Evolutionary conservation across 495 filamentous ascomycete genomes (phyloP), one percentile per base, ranked within the genome.

Genomic region (Xylaria bambusicola): DNA sequence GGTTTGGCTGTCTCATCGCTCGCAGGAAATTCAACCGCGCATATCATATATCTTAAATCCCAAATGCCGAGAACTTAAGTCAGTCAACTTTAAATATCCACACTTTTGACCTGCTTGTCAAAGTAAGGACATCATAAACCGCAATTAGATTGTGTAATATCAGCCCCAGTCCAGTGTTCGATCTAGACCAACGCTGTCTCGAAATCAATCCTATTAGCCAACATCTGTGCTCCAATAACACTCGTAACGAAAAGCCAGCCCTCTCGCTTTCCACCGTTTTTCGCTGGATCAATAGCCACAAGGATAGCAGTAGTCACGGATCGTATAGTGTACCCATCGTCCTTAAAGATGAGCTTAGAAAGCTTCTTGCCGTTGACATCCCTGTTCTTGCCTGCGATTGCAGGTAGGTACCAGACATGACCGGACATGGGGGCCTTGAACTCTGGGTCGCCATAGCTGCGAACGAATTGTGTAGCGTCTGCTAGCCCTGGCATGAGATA

Each of bases 191-290:
- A 26, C 31, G 54, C 51, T 2, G 56, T 58, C 27, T 58, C 60
- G 31, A 87, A 67, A 57, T 84, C 77, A 41, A 87, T 78, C 69
- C 78, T 79, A 20, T 79, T 74, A 23, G 82, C 82, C 52, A 86
- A 57, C 58, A 84, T 73, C 56, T 62, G 68, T n/a, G 77, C 69
- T n/a, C 81, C 78, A 18, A 82, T 31, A 44, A 85, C 82, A 1
- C 85, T 83, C 24, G 82, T 83, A 13, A 82, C 78, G 71, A 84
- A 86, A 15, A 87, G 66, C 83, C 80, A 82, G 6, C 78, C 84
- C 51, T 76, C 68, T 41, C 83, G 77, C 40, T 64, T 60, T 5
- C 73, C 74, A 23, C 58, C 66, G 21, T 73, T 71, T 1, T 60
- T 53, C 7, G 63, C 57, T 31, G 77, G 76, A 58, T 84, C 73